phyloP scores from a whole-genome alignment of 441 rosid species.

The Euphorbia celastroides region DNA sequence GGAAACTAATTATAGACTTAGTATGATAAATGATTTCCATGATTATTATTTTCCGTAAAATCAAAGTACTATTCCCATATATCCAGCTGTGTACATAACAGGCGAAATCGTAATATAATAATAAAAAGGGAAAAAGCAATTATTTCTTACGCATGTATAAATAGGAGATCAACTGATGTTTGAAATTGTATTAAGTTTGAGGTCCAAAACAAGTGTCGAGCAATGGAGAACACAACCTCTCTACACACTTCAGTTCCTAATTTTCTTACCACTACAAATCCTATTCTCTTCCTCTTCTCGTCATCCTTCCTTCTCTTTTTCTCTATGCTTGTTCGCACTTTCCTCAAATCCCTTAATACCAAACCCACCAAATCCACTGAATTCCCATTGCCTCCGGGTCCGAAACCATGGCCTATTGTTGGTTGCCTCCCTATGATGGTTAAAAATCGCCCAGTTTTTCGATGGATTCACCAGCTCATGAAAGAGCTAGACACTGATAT shows the following conservation, averaged over 20 bases:
- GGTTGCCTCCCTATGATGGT: constrained; percentile 41
- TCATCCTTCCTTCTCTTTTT: not conserved
- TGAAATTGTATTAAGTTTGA: no score
- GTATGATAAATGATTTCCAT: no score
- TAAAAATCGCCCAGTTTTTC: constrained; percentile 29
- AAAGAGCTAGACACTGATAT: constrained; percentile 34
- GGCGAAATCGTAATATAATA: no score
- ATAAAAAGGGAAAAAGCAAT: no score
- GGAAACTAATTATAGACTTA: no score
- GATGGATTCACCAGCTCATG: constrained; percentile 51
- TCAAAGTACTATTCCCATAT: no score
- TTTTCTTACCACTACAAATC: not conserved
- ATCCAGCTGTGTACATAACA: no score
- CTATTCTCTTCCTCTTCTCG: not conserved
- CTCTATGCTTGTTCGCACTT: not conserved
- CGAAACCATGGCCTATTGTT: constrained; percentile 37
- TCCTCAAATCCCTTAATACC: not conserved
- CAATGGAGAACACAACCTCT: not conserved
- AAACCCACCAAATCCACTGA: not conserved
- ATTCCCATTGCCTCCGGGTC: not conserved
- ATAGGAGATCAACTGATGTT: no score
- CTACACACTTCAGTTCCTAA: not conserved
- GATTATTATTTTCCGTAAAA: no score
- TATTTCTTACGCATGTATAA: no score
- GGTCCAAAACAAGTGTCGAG: not conserved